Evolutionary conservation across 305 asterid species (phyloP).

Genomic region (Solanum hybrid): DNA sequence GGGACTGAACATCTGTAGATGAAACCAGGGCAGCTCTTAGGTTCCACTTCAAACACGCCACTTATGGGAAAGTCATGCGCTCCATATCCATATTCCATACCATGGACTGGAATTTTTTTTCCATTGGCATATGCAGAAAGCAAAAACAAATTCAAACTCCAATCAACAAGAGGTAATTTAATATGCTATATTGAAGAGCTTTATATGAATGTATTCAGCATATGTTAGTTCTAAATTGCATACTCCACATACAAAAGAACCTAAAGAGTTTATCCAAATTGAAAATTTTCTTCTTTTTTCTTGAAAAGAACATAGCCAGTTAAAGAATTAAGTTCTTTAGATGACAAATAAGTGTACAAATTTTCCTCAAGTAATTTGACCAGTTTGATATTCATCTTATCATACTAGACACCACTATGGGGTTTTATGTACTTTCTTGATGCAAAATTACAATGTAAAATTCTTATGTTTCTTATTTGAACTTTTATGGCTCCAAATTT

Average conservation of each 20-base stretch:
- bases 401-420: background rate
- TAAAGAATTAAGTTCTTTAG: background rate
- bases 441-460: background rate
- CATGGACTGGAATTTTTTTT: constrained; percentile 25
- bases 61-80: constrained; percentile 53
- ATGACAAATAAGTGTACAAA: background rate
- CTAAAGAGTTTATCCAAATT: background rate
- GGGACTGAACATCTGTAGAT: constrained; percentile 37
- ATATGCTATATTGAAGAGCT: background rate
- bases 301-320: background rate
- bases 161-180: background rate
- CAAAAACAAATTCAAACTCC: constrained; percentile 4
- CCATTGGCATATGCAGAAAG: constrained; percentile 1
- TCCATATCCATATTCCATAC: constrained; percentile 49
- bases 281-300: background rate
- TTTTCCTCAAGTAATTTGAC: background rate
- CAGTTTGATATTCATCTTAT: background rate
- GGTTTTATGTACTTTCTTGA: background rate
- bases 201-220: background rate
- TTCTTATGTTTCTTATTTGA: background rate
- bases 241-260: background rate
- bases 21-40: constrained; percentile 48
- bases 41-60: constrained; percentile 54
- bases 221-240: background rate
- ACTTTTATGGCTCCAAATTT: background rate